These are phyloP conservation scores for Leccinum truebloodii DNA, from an alignment of 768 basidiomycete species.

Conservation along the genomic window DNA sequence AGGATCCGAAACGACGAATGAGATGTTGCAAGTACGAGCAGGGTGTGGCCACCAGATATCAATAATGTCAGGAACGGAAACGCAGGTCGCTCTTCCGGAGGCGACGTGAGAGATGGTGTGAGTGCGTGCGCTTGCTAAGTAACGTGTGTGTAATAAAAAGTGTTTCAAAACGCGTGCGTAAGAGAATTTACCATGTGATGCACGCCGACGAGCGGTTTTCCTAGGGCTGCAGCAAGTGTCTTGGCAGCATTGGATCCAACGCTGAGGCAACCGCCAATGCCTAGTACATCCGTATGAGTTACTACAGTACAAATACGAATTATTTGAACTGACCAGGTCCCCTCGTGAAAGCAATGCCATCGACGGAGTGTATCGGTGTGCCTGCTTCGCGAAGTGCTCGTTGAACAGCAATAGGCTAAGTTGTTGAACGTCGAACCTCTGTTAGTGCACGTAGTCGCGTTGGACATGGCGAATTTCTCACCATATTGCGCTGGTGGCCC, in stretches of 20 bases:
- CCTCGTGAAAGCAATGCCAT: conserved; percentile 89
- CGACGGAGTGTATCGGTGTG: conserved; percentile 59
- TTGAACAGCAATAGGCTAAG: conserved; percentile 71
- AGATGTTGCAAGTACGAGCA: conserved; percentile 75
- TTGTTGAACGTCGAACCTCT: not conserved
- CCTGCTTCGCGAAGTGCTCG: conserved; percentile 68
- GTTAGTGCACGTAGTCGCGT: not conserved
- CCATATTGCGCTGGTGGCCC: conserved; percentile 81
- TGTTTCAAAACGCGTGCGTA: not conserved
- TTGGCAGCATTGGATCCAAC: conserved; percentile 85
- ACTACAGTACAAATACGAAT: not conserved
- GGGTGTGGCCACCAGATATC: conserved; percentile 92
- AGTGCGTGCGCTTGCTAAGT: conserved; percentile 90
- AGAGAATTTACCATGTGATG: conserved; percentile 82
- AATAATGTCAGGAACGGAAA: conserved; percentile 91
- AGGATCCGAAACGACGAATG: conserved; percentile 62
- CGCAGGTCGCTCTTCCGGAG: conserved; percentile 40
- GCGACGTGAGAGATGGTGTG: conserved; percentile 70
- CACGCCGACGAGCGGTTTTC: conserved; percentile 84
- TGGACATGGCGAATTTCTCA: conserved; percentile 19
- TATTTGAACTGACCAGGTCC: conserved; percentile 61
- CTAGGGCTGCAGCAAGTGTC: conserved; percentile 72
- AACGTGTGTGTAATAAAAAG: not conserved
- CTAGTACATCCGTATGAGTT: conserved; percentile 33
- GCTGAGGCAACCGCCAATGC: conserved; percentile 79